These are phyloP conservation scores for Annulohypoxylon maeteangense DNA, from an alignment of 495 filamentous ascomycete species.

Conservation along the genomic window DNA sequence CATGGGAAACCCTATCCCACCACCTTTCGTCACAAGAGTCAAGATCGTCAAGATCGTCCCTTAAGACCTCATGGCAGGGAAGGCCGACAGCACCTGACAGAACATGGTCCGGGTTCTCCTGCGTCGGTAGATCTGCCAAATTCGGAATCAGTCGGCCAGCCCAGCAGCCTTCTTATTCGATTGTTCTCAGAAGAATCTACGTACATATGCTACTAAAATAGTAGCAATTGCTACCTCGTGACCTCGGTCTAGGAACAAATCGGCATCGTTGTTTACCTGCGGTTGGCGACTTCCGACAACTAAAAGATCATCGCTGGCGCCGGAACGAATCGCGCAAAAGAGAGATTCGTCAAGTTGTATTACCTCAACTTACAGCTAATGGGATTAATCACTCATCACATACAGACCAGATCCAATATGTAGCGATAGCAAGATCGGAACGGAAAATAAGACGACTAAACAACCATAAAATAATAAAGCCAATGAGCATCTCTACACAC, in stretches of 20 bases:
- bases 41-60: constrained; percentile 1
- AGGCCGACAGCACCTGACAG: constrained; percentile 29
- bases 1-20: constrained; percentile 1
- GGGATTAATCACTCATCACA: neutral
- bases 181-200: constrained; percentile 15
- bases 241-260: constrained; percentile 34
- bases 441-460: constrained; percentile 12
- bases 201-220: constrained; percentile 27
- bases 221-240: constrained; percentile 22
- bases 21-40: constrained; percentile 18
- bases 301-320: constrained; percentile 26
- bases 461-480: constrained; percentile 1
- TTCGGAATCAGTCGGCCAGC: constrained; percentile 33
- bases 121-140: constrained; percentile 38
- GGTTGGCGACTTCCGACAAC: neutral
- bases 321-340: constrained; percentile 8
- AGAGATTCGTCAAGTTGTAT: neutral
- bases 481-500: constrained; percentile 12
- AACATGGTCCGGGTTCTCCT: constrained; percentile 39
- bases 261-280: constrained; percentile 21
- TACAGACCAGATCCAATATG: neutral
- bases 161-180: constrained; percentile 5
- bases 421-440: constrained; percentile 20
- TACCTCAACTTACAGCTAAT: neutral
- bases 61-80: neutral